Base-by-base conservation (phyloP, 306 rosid genomes). In the Vicia faba region DNA sequence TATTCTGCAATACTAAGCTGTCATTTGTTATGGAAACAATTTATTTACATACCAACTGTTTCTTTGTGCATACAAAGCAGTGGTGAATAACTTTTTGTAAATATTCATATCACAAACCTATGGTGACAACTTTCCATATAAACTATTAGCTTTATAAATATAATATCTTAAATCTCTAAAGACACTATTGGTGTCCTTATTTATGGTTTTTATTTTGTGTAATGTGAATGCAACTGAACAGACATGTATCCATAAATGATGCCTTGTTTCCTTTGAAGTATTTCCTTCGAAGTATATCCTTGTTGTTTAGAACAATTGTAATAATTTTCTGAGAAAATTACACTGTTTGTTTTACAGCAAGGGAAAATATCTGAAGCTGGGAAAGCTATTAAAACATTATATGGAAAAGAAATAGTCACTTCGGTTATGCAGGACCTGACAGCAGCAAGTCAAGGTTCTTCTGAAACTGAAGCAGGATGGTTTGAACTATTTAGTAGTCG, bases 381-480 rank as follows among this genome's bases (percentile, higher is more conserved):
- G 80, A 86, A 89, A 41, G 79, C 84, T 58, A 76, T 86, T 60
- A 83, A 72, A 83, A 86, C 81, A 20, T 74, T 91, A 16, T 86
- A 69, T 46, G 97, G 97, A 49, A 91, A 91, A 72, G 97, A 91
- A 72, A 88, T 85, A 77, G 86, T 85, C 44, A 80, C 72, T 28
- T 89, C 70, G 72, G 87, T 87, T 61, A 84, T 91, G 80, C 79
- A 51, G 51, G 91, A 86, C 64, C 82, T 91, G 51, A 62, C 66
- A 72, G 62, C 78, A 11, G 80, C 87, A 51, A 75, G 81, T 77
- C 82, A 82, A 68, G 89, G 97, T 72, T 86, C 96, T 20, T 66
- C 77, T 51, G 97, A 91, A 79, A 78, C 95, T n/a, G 97, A 91
- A 68, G 96, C 91, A 1, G 87, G 95, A 58, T 88, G 97, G 96